Conservation (phyloP, 1,284 basidiomycete species). For the Omphalotus olearius region DNA sequence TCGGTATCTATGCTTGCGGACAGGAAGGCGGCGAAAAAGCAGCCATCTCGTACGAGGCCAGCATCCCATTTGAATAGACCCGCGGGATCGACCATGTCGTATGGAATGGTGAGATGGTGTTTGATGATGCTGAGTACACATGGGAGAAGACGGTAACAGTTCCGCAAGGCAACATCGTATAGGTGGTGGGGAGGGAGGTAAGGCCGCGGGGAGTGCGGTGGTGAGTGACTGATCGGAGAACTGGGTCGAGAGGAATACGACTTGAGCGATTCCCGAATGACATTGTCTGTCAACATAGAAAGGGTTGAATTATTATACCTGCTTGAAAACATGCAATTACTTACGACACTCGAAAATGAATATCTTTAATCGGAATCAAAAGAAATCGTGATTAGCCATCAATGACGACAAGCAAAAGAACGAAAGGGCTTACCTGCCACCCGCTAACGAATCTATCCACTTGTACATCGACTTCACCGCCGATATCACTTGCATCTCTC, state of each 20-base stretch:
- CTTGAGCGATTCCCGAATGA: conserved; percentile 61
- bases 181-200: conserved; percentile 30
- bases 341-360: conserved; percentile 77
- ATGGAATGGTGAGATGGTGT: conserved; percentile 43
- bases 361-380: conserved; percentile 40
- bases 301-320: too few relatives aligned
- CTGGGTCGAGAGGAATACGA: conserved; percentile 32
- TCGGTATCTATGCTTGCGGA: conserved; percentile 53
- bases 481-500: conserved; percentile 27
- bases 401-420: conserved; percentile 2
- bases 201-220: conserved; percentile 33
- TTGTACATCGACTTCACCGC: conserved; percentile 46
- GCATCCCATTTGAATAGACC: conserved; percentile 79
- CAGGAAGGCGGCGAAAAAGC: conserved; percentile 74
- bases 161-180: conserved; percentile 39
- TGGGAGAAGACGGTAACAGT: conserved; percentile 48
- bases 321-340: conserved; percentile 25
- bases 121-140: conserved; percentile 61
- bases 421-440: conserved; percentile 53
- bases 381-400: conserved; percentile 6
- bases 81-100: conserved; percentile 25
- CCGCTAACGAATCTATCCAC: conserved; percentile 60
- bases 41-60: conserved; percentile 74
- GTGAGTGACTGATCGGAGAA: conserved; percentile 19
- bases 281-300: conserved; percentile 43